Evolutionary conservation across 1,284 basidiomycete genomes (phyloP), one percentile per base, ranked within the genome.

Genomic region (Peniophora sp.): DNA sequence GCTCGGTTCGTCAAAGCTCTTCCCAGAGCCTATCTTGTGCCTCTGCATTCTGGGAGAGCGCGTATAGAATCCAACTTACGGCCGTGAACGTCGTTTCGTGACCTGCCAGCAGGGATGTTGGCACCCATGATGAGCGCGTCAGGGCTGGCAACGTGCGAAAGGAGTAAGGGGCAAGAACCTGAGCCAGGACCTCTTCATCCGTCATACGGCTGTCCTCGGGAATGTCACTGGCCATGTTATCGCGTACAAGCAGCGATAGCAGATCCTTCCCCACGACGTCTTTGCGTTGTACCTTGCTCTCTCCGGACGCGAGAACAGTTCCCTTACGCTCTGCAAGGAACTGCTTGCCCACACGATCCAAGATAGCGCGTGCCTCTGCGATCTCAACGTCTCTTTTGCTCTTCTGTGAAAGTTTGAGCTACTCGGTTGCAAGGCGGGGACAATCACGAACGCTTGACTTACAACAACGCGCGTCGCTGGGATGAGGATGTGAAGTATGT

Each of bases 111-210:
- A 85, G 61, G 63, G 81, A 82, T 0, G 78, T 79, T 0, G 78
- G 74, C 3, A 81, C 67, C 66, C 80, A 77, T 79, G 6, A 32
- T 32, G 27, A 12, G 27, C 27, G 56, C 41, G 17, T 43, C 0
- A 44, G 41, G n/a, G 11, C 20, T n/a, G 17, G n/a, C 27, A 43
- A 3, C 37, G 22, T 24, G 18, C 43, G n/a, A n/a, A n/a, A n/a
- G n/a, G 23, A 20, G 23, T 23, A 23, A 22, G 18, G 20, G 20
- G 18, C 10, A 17, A n/a, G 15, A 45, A 24, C 57, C 77, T 89
- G 89, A 6, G 81, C 79, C 27, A 87, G 59, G 0, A 92, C 81
- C 58, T 91, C 88, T 23, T 79, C 75, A 56, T 92, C 87, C 23
- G 73, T 72, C 69, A 92, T 66, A 37, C 73, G 70, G 57, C 86